Evolutionary conservation across 108 stramenopile genomes (phyloP).

Genomic region (Cyclotella cryptica): DNA sequence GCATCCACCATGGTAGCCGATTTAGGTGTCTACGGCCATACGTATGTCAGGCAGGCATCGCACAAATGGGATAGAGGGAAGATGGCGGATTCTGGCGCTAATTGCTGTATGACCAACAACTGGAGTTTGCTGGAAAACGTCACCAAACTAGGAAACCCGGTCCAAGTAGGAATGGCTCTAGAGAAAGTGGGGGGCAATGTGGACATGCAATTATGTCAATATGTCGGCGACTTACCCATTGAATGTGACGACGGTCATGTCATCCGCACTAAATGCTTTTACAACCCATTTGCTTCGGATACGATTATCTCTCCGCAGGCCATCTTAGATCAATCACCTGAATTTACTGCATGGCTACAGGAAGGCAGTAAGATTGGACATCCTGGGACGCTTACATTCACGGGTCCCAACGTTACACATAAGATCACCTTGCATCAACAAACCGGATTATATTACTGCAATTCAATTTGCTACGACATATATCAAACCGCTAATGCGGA

Average conservation of each 20-base stretch:
- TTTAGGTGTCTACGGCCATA: background rate
- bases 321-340: background rate
- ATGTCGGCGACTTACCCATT: background rate
- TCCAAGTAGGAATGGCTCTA: background rate
- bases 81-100: background rate
- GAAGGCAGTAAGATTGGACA: background rate
- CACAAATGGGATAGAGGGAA: background rate
- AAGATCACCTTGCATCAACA: slow-evolving; percentile 2
- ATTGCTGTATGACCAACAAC: slow-evolving; percentile 4
- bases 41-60: background rate
- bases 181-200: background rate
- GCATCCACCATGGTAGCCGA: background rate
- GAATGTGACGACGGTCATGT: background rate
- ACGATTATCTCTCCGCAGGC: slow-evolving; percentile 1
- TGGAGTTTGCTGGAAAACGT: background rate
- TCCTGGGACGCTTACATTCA: background rate
- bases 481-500: background rate
- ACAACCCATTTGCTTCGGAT: slow-evolving; percentile 3
- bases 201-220: background rate
- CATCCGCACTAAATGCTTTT: background rate
- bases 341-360: background rate
- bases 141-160: background rate
- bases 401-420: background rate
- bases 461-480: background rate
- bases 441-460: slow-evolving; percentile 13